These are phyloP conservation scores for Aspergillus avenaceus DNA, from an alignment of 495 filamentous ascomycete genomes.

Conservation along the genomic window DNA sequence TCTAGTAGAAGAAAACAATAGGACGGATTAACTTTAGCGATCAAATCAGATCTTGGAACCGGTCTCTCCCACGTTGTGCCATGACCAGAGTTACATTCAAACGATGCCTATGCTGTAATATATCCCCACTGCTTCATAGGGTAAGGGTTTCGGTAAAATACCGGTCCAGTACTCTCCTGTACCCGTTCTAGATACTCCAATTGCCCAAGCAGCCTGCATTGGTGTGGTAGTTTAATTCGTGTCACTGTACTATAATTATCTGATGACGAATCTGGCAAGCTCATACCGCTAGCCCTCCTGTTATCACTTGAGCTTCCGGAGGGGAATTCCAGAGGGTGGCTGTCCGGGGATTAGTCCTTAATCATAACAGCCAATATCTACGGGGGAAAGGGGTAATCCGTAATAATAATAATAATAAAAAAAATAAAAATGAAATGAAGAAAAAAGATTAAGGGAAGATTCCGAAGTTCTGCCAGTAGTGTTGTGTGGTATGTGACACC, in stretches of 20 bases:
- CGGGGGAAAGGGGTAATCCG: not conserved
- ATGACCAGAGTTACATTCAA: not conserved
- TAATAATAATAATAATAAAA: not conserved
- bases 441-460: constrained; percentile 1
- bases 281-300: not conserved
- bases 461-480: not conserved
- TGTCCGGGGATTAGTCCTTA: not conserved
- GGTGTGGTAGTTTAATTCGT: not conserved
- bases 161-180: not conserved
- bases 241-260: not conserved
- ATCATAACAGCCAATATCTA: not conserved
- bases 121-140: too few relatives aligned
- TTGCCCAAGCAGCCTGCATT: not conserved
- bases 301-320: not conserved
- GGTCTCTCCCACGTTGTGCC: not conserved
- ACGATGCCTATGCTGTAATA: too few relatives aligned
- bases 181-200: not conserved
- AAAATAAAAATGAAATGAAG: not conserved
- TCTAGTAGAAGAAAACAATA: not conserved
- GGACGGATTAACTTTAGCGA: not conserved
- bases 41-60: not conserved
- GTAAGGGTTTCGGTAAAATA: not conserved
- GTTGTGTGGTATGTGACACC: constrained; percentile 28
- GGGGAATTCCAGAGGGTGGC: not conserved
- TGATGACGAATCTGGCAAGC: not conserved